Conservation (phyloP, 73 alveolate species). For the Stentor coeruleus region DNA sequence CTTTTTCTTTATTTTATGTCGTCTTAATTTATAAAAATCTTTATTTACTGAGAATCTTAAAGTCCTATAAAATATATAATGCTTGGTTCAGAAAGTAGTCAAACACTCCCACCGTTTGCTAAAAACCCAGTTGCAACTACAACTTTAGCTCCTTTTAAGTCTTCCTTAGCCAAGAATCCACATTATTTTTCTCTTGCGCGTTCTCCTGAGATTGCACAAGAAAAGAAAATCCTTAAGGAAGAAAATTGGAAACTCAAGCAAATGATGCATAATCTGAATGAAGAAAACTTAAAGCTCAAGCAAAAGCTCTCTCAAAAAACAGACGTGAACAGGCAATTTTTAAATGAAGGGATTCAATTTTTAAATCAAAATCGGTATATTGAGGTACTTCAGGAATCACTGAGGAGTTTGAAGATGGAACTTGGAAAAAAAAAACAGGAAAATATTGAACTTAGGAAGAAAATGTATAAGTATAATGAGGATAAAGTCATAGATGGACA, state of each 20-base stretch:
- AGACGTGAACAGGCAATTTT: not conserved
- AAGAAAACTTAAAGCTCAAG: not conserved
- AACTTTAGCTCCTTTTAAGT: not conserved
- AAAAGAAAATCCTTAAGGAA: not conserved
- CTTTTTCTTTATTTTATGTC: too few relatives aligned
- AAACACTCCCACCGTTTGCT: not conserved
- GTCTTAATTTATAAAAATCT: too few relatives aligned
- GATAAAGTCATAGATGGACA: not conserved
- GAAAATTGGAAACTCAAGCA: not conserved
- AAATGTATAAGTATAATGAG: not conserved
- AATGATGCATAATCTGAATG: not conserved
- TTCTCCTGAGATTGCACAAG: not conserved
- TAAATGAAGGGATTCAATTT: not conserved
- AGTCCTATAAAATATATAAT: too few relatives aligned
- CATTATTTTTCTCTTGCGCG: not conserved
- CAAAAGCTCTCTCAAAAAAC: not conserved
- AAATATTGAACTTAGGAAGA: not conserved
- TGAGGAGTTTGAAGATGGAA: not conserved
- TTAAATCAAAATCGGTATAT: not conserved
- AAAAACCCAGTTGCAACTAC: not conserved
- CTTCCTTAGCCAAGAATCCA: not conserved
- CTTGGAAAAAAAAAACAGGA: not conserved
- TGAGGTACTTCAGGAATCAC: not conserved
- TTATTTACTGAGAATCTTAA: too few relatives aligned
- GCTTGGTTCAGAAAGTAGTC: not conserved